Conservation (phyloP, 1,284 basidiomycete species). For the Inonotus obliquus region DNA sequence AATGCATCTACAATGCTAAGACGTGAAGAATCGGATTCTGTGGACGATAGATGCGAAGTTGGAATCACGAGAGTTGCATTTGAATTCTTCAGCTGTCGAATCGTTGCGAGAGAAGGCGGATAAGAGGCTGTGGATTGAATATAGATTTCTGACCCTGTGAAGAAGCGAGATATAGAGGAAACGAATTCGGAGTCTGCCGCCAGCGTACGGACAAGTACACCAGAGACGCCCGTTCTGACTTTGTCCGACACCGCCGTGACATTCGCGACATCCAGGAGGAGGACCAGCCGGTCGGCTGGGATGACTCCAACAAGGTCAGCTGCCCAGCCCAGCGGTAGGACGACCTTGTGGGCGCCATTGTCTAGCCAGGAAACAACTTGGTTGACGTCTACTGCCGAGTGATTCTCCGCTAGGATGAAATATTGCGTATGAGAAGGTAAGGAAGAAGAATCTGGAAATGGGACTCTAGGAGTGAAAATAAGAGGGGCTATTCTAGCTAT, state of each 20-base stretch:
- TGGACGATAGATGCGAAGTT: constrained; percentile 64
- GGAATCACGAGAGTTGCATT: constrained; percentile 71
- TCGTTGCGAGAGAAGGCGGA: constrained; percentile 47
- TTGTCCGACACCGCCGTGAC: constrained; percentile 72
- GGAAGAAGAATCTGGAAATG: constrained; percentile 12
- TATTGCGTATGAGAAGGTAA: constrained; percentile 29
- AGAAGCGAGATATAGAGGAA: constrained; percentile 70
- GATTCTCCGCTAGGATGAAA: constrained; percentile 58
- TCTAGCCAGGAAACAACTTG: constrained; percentile 69
- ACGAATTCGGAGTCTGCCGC: constrained; percentile 66
- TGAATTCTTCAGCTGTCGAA: constrained; percentile 53
- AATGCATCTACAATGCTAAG: constrained; percentile 85
- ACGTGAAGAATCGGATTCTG: constrained; percentile 46
- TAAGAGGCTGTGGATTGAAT: constrained; percentile 47
- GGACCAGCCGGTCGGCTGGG: constrained; percentile 68
- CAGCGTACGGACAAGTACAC: constrained; percentile 70
- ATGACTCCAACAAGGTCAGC: constrained; percentile 64
- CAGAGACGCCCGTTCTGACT: constrained; percentile 66
- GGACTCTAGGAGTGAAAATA: constrained; percentile 5
- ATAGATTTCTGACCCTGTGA: constrained; percentile 56
- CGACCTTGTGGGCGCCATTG: constrained; percentile 71
- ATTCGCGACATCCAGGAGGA: constrained; percentile 69
- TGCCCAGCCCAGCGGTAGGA: constrained; percentile 62
- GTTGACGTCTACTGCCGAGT: constrained; percentile 43
- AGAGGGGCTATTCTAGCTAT: constrained; percentile 14